Base-by-base conservation (phyloP, 768 basidiomycete genomes). In the Podaxis sp. region DNA sequence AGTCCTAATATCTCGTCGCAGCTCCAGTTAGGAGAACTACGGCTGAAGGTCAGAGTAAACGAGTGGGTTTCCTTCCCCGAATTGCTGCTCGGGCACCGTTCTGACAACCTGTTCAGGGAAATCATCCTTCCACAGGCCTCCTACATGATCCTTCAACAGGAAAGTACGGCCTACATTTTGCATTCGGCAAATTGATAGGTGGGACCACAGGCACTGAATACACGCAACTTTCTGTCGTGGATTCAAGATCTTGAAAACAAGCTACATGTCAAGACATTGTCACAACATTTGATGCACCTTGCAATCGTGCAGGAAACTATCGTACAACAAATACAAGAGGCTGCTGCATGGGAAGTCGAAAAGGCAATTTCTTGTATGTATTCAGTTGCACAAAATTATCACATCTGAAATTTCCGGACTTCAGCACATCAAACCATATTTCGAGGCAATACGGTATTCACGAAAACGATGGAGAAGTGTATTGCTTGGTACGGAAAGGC, bases 401-500 rank as follows among this genome's bases (percentile, higher is more conserved):
- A 19, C 22, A 13, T 6, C 19, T 19, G 28, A 19, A 15, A 52
- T 24, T 13, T 30, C 52, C 61, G 1, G 63, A 40, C 6, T 67
- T 33, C n/a, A 93, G 91, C 91, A 7, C 89, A 89, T 65, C 87
- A 86, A 69, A 93, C 90, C 1, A 76, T 94, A 15, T 92, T 89
- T 72, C 83, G 81, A 58, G 89, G 87, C 40, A 88, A 88, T 67
- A 86, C 86, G 9, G 82, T 78, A 39, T 79, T 88, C 66, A 88
- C 87, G 63, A 93, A 85, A 75, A 86, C 88, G 28, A 84, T 94
- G 76, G 93, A 95, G 68, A 75, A 87, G 4, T 87, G 86, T 68
- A 92, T 96, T 86, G 79, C 80, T n/a, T 87, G 85, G 77, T 90
- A 93, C 68, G 93, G 93, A n/a, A 85, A 80, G 68, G 77, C 79